A percentile compares a stretch with the other conserved stretches of the same genome.
Evolutionary conservation across 495 filamentous ascomycete genomes (phyloP).

Genomic region (Stereocaulon alpinum): DNA sequence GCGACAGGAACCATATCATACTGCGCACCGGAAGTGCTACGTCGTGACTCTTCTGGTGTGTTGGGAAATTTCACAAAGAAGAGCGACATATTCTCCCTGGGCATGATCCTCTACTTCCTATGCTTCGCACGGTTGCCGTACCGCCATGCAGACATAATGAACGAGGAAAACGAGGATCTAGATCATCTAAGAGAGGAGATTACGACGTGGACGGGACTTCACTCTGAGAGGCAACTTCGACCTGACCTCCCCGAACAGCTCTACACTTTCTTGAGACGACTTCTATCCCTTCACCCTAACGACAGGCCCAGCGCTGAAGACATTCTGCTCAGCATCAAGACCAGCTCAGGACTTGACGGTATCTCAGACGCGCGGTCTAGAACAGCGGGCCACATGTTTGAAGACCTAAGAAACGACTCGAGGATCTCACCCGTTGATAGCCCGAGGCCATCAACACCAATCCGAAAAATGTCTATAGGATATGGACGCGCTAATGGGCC

Average conservation of each 20-base stretch:
- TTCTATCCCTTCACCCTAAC: slow-evolving; percentile 67
- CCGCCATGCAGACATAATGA: slow-evolving; percentile 63
- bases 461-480: slow-evolving; percentile 23
- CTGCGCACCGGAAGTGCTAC: slow-evolving; percentile 89
- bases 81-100: slow-evolving; percentile 91
- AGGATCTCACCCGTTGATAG: slow-evolving; percentile 51
- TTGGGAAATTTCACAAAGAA: slow-evolving; percentile 91
- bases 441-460: slow-evolving; percentile 26
- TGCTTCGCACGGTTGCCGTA: slow-evolving; percentile 91
- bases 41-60: slow-evolving; percentile 50
- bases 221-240: slow-evolving; percentile 57
- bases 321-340: slow-evolving; percentile 71
- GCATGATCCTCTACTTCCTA: slow-evolving; percentile 97
- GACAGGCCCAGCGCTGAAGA: slow-evolving; percentile 78
- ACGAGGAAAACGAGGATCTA: slow-evolving; percentile 92
- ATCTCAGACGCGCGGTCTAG: slow-evolving; percentile 37
- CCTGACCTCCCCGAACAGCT: slow-evolving; percentile 79
- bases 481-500: slow-evolving; percentile 23
- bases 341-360: slow-evolving; percentile 52
- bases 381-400: slow-evolving; percentile 37
- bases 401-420: slow-evolving; percentile 47
- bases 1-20: slow-evolving; percentile 95
- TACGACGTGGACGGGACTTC: slow-evolving; percentile 73
- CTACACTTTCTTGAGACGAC: slow-evolving; percentile 69
- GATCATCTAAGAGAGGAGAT: slow-evolving; percentile 83